A percentile compares a stretch with the other conserved stretches of the same genome.
Evolutionary conservation across 176 grass and related monocot species (phyloP).

Genomic region (Chrysopogon serrulatus): DNA sequence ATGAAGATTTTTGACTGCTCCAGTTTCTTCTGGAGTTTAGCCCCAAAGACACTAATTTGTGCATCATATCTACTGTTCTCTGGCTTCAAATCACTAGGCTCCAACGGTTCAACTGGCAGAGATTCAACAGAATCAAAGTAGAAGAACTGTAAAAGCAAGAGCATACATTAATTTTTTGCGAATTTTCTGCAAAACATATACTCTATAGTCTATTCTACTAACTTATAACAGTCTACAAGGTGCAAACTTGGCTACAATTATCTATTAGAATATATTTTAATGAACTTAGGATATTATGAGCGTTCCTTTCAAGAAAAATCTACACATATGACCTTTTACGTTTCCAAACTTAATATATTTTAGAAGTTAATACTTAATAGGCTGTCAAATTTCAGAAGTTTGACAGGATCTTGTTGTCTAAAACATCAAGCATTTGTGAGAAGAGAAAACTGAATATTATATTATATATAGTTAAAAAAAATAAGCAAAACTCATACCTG

Average conservation of each 20-base stretch:
- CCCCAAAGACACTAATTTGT: conserved; percentile 85
- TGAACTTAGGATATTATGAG: background rate
- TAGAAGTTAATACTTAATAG: background rate
- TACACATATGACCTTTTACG: background rate
- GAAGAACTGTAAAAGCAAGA: conserved; percentile 76
- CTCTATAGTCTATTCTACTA: background rate
- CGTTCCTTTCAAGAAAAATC: background rate
- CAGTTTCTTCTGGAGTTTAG: conserved; percentile 73
- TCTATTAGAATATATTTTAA: background rate
- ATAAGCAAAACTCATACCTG: conserved; percentile 40
- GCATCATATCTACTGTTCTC: conserved; percentile 75
- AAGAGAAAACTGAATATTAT: background rate
- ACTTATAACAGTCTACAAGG: background rate
- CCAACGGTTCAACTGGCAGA: conserved; percentile 73
- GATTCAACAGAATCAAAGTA: conserved; percentile 97
- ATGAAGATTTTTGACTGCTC: conserved; percentile 84
- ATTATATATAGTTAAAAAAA: background rate
- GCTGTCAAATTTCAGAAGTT: background rate
- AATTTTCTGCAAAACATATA: background rate
- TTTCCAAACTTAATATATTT: background rate
- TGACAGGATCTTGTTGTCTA: background rate
- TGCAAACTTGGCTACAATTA: background rate
- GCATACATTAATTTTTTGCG: background rate
- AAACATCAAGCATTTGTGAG: background rate
- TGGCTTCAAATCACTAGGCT: conserved; percentile 56